A percentile compares a stretch with the other conserved stretches of the same genome.
phyloP scores from a whole-genome alignment of 1,139 yeast species.

The Kurtzmaniella natalensis region DNA sequence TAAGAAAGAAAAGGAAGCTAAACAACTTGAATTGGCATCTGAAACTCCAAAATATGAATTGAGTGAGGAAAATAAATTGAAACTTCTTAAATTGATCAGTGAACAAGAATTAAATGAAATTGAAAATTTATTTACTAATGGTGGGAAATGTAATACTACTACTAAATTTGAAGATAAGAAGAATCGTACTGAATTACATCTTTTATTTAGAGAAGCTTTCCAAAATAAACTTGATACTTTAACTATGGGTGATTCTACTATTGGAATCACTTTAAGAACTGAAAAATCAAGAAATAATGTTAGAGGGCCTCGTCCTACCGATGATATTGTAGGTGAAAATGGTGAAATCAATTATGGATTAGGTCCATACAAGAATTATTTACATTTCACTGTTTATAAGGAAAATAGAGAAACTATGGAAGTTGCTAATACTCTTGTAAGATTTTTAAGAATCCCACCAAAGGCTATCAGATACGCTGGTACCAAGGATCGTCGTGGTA shows the following conservation, averaged over 20 bases:
- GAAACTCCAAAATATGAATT: conserved; percentile 40
- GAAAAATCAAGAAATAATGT: conserved; percentile 22
- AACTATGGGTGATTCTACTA: conserved; percentile 66
- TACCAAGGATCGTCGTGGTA: conserved; percentile 94
- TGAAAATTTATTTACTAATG: conserved; percentile 51
- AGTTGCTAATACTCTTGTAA: conserved; percentile 70
- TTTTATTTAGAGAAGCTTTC: conserved; percentile 69
- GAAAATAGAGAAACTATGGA: conserved; percentile 98
- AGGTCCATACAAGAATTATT: conserved; percentile 63
- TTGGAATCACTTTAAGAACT: conserved; percentile 48
- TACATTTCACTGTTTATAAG: conserved; percentile 81
- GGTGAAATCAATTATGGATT: conserved; percentile 52
- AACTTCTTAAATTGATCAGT: conserved; percentile 54
- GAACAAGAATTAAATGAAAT: conserved; percentile 54
- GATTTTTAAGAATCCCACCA: conserved; percentile 67
- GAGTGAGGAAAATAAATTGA: conserved; percentile 37
- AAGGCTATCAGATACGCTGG: conserved; percentile 81
- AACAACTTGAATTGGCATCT: conserved; percentile 11
- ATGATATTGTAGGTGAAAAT: conserved; percentile 46
- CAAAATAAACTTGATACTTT: conserved; percentile 72
- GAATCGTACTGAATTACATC: conserved; percentile 72
- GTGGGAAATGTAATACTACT: conserved; percentile 56
- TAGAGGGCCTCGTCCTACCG: conserved; percentile 37
- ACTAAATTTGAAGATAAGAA: conserved; percentile 62
- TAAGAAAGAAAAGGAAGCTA: conserved; percentile 21